These are phyloP conservation scores for Neurospora sp. DNA, from an alignment of 495 filamentous ascomycete species.

Conservation along the genomic window DNA sequence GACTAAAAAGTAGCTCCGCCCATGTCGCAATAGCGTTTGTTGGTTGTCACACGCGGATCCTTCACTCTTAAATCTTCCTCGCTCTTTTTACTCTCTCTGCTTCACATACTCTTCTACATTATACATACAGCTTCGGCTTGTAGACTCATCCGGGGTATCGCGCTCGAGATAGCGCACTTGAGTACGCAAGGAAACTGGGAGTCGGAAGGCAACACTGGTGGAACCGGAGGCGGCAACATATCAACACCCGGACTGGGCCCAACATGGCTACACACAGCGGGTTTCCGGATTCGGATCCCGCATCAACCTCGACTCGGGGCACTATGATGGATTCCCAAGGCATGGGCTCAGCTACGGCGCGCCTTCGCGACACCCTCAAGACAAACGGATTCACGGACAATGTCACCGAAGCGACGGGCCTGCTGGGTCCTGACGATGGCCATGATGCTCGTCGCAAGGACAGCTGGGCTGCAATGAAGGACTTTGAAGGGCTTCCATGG, in stretches of 20 bases:
- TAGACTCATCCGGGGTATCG: background rate
- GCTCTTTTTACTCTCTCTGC: background rate
- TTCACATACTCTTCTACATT: background rate
- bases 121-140: background rate
- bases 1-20: background rate
- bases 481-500: constrained; percentile 58
- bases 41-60: background rate
- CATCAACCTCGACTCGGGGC: background rate
- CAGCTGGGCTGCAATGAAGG: constrained; percentile 35
- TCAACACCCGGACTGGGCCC: background rate
- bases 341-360: background rate
- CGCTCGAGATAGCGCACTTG: background rate
- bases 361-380: background rate
- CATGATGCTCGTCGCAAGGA: constrained; percentile 10
- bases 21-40: background rate
- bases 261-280: background rate
- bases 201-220: background rate
- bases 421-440: constrained; percentile 18
- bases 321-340: background rate
- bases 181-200: background rate
- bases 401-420: constrained; percentile 30
- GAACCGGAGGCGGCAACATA: background rate
- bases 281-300: background rate
- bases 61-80: background rate
- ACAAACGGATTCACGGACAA: constrained; percentile 11